A percentile compares a stretch with the other conserved stretches of the same genome.
These are phyloP conservation scores for Wolfiporia cocos DNA, from an alignment of 1,284 basidiomycete genomes.

Conservation along the genomic window DNA sequence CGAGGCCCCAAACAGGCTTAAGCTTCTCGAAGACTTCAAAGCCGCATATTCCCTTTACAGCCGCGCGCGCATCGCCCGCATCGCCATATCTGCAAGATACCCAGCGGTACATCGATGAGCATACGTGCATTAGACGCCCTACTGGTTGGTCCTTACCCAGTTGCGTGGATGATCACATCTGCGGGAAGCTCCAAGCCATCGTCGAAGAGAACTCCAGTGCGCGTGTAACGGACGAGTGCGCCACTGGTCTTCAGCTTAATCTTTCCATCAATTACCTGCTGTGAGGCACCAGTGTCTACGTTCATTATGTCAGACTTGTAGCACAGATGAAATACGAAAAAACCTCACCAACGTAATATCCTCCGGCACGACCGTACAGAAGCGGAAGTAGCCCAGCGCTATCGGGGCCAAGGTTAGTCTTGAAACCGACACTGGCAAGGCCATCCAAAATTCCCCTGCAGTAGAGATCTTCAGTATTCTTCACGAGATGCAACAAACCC, in stretches of 20 bases:
- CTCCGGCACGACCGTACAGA: constrained; percentile 30
- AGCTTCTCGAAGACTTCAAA: no score
- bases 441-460: no score
- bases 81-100: no score
- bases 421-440: constrained; percentile 39
- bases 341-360: constrained; percentile 36
- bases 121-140: no score
- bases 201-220: constrained; percentile 16
- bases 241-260: constrained; percentile 15
- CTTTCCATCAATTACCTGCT: constrained; percentile 14
- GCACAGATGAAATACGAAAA: background rate
- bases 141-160: no score
- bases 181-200: constrained; percentile 20
- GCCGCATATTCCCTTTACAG: no score
- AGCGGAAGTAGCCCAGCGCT: constrained; percentile 31
- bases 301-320: background rate
- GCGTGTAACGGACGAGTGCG: constrained; percentile 11
- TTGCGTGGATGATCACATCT: constrained; percentile 25
- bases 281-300: constrained; percentile 10
- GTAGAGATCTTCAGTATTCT: background rate
- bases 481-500: background rate
- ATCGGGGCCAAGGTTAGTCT: constrained; percentile 32
- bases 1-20: no score
- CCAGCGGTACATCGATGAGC: no score
- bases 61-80: no score